Conservation (phyloP, 768 basidiomycete species). For the Russula foetens region DNA sequence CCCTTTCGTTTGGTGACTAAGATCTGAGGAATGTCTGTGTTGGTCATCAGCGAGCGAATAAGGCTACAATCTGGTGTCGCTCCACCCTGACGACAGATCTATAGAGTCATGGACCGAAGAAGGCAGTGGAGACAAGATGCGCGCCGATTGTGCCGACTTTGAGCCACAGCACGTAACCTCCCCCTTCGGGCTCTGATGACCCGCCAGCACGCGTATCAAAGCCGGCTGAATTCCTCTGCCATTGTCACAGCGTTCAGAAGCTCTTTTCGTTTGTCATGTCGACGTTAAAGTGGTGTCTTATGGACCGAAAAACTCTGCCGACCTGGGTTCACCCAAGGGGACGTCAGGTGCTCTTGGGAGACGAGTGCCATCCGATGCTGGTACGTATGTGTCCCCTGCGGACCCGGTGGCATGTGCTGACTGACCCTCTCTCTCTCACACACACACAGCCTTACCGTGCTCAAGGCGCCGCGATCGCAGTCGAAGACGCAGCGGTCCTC, state of each 20-base stretch:
- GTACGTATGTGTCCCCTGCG: too few species aligned
- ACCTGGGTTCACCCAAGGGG: slow-evolving; percentile 33
- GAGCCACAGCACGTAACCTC: slow-evolving; percentile 35
- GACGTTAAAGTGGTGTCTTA: slow-evolving; percentile 36
- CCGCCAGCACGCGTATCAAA: neutral
- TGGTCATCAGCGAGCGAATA: slow-evolving; percentile 30
- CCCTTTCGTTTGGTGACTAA: too few species aligned
- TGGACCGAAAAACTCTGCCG: slow-evolving; percentile 33
- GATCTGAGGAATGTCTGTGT: too few species aligned
- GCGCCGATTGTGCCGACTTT: slow-evolving; percentile 34
- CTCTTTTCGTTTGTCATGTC: slow-evolving; percentile 30
- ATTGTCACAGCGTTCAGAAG: slow-evolving; percentile 32
- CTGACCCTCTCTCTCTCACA: too few species aligned
- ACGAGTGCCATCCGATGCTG: slow-evolving; percentile 39
- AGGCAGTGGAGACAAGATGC: too few species aligned
- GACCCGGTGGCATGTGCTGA: too few species aligned
- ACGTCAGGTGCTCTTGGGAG: slow-evolving; percentile 32
- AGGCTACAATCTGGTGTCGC: slow-evolving; percentile 31
- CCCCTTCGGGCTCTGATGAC: neutral
- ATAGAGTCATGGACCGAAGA: slow-evolving; percentile 38
- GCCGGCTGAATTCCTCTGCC: neutral
- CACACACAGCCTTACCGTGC: too few species aligned
- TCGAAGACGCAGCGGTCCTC: too few species aligned
- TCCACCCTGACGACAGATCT: slow-evolving; percentile 33
- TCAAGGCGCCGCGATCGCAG: too few species aligned